Base-by-base conservation (phyloP, 2,329 filamentous ascomycete genomes). In the Pseudocercospora macadamiae region DNA sequence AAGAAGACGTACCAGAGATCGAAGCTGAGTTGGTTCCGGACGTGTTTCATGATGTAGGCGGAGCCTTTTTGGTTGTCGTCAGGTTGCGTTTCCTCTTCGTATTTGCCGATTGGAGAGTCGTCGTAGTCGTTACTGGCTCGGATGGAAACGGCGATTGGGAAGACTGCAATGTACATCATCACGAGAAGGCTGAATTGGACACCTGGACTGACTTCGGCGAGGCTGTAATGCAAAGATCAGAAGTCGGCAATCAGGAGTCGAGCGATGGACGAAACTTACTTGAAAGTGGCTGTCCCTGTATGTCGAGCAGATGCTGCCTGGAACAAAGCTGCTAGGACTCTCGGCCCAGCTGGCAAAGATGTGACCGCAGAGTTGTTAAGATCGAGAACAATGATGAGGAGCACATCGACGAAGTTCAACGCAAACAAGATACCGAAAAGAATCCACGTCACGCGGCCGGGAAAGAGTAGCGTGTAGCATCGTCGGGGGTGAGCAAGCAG, bases 101-200 rank as follows among this genome's bases (percentile, higher is more conserved):
- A 84, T 28, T 87, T 82, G 0, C 86, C 86, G 1, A 90, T 76
- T 0, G 84, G 86, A 5, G 85, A 79, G 67, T 90, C 87, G 69
- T 90, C 87, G 68, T 90, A 90, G 26, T 89, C 84, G 67, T 90
- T 90, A 36, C 86, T 88, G 69, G 87, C 85, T 25, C 87, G 82
- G 74, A 88, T 83, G 1, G 83, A 85, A 59, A 88, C 84, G 23
- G 83, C 81, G 19, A 87, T 80, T 0, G 86, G 86, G 60, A 86
- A 87, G 2, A 81, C 83, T 0, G 84, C 84, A 39, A 88, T 83
- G 70, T 88, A 88, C 83, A 88, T 88, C 77, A 87, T 86, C 55
- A 87, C 79, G 10, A 87, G 76, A 65, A 86, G 87, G 1, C 85
- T 72, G 0, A 88, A 78, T 59, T 86, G 82, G 2, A 87, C 75